Percentiles rank a stretch among this genome's conserved stretches.
phyloP scores from a whole-genome alignment of 768 basidiomycete species.

The Russula sp. region DNA sequence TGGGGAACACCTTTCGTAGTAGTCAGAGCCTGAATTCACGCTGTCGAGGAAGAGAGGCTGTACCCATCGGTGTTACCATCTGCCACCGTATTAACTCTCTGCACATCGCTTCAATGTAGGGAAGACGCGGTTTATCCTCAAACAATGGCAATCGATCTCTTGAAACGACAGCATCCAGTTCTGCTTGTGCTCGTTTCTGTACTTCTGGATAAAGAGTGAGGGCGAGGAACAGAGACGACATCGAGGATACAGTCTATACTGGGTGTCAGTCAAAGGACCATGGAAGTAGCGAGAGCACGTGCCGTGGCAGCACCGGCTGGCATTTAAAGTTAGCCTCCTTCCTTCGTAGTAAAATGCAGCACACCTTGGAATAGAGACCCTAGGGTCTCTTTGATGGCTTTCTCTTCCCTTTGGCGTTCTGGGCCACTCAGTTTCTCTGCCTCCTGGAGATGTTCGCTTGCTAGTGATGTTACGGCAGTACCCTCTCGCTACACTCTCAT shows the following conservation, averaged over 20 bases:
- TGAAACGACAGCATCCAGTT: slow-evolving; percentile 9
- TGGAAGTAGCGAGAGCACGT: background rate
- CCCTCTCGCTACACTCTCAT: background rate
- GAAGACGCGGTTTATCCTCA: slow-evolving; percentile 7
- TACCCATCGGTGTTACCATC: background rate
- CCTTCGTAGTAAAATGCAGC: no score
- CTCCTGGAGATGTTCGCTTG: background rate
- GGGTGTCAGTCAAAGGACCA: background rate
- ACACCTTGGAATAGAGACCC: slow-evolving; percentile 1
- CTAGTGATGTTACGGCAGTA: background rate
- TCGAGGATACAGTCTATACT: background rate
- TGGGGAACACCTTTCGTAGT: background rate
- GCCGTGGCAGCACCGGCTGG: slow-evolving; percentile 1
- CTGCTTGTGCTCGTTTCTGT: slow-evolving; percentile 11
- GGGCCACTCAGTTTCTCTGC: background rate
- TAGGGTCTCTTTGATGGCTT: background rate
- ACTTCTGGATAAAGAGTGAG: slow-evolving; percentile 5
- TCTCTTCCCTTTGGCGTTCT: background rate
- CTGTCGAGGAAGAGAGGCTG: background rate
- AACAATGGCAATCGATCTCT: slow-evolving; percentile 7
- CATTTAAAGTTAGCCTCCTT: background rate
- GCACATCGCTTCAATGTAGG: slow-evolving; percentile 13
- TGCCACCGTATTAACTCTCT: slow-evolving; percentile 8
- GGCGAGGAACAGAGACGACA: background rate
- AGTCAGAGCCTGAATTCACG: background rate